phyloP scores from a whole-genome alignment of 2,329 filamentous ascomycete genomes.

The Fusarium caatingaense region DNA sequence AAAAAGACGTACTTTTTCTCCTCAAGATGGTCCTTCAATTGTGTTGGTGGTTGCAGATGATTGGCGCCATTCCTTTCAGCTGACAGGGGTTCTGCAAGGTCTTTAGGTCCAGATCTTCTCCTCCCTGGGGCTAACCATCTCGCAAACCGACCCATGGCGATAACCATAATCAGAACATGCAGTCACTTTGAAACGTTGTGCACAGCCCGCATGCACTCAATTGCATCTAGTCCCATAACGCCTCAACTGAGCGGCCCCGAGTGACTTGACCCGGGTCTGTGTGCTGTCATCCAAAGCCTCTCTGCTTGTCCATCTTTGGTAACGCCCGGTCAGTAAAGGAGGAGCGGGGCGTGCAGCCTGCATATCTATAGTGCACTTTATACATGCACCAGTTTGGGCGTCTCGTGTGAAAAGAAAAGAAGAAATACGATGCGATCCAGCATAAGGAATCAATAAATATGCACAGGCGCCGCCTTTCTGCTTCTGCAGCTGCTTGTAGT shows the following conservation, averaged over 20 bases:
- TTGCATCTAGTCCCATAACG: constrained; percentile 7
- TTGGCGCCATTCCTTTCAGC: constrained; percentile 20
- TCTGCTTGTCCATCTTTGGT: constrained; percentile 10
- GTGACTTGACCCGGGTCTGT: background rate
- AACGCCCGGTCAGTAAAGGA: constrained; percentile 5
- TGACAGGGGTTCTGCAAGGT: constrained; percentile 8
- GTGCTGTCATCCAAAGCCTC: constrained; percentile 12
- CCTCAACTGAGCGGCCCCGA: constrained; percentile 22
- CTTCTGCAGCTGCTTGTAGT: background rate
- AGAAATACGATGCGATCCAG: background rate
- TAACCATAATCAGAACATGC: background rate
- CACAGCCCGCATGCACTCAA: constrained; percentile 15
- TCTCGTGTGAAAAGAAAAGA: background rate
- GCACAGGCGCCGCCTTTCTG: background rate
- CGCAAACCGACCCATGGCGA: background rate
- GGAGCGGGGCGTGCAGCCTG: constrained; percentile 9
- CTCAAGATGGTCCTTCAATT: background rate
- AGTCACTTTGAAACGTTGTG: constrained; percentile 17
- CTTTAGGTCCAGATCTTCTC: constrained; percentile 1
- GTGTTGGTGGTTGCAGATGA: constrained; percentile 17
- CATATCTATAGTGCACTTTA: constrained; percentile 7
- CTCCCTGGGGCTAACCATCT: background rate
- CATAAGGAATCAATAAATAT: constrained; percentile 26
- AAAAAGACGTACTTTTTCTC: background rate
- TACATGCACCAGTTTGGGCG: constrained; percentile 7